Percentiles rank a stretch among this genome's conserved stretches.
These are phyloP conservation scores for Eudorina sp. DNA, from an alignment of 139 green algal genomes.

Conservation along the genomic window DNA sequence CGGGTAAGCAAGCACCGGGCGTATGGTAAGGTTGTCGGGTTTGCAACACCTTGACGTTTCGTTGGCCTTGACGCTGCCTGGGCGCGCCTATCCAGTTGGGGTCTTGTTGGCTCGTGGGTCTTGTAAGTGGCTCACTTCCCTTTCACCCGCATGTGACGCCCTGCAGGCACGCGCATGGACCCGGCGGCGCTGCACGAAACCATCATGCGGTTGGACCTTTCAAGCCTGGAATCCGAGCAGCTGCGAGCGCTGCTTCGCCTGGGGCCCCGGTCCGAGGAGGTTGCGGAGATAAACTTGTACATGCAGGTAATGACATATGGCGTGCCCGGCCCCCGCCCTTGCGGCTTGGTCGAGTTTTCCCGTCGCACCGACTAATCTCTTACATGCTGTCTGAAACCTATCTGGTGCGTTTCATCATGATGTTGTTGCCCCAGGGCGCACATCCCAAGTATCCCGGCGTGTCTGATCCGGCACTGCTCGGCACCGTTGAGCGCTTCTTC, in stretches of 20 bases:
- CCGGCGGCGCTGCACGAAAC: background rate
- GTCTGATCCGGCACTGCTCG: slow-evolving; percentile 73
- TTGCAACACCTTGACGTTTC: no score
- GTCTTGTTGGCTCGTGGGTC: no score
- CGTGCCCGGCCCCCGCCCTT: background rate
- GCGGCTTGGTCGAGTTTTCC: no score
- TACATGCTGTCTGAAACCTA: no score
- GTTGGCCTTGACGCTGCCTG: no score
- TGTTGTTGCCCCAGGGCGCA: slow-evolving; percentile 53
- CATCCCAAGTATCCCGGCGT: slow-evolving; percentile 71
- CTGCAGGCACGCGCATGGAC: slow-evolving; percentile 42
- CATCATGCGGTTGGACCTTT: slow-evolving; percentile 77
- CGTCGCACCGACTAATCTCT: no score
- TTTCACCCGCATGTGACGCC: no score
- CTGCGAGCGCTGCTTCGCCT: slow-evolving; percentile 72
- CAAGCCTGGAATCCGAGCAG: slow-evolving; percentile 74
- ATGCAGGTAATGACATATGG: slow-evolving; percentile 41
- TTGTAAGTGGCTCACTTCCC: no score
- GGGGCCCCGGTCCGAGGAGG: slow-evolving; percentile 76
- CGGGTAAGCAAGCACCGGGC: slow-evolving; percentile 58
- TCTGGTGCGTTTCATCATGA: no score
- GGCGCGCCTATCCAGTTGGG: no score
- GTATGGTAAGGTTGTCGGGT: no score
- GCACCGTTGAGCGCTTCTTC: slow-evolving; percentile 87
- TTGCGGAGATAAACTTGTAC: slow-evolving; percentile 71